Evolutionary conservation across 2,329 filamentous ascomycete genomes (phyloP), one percentile per base, ranked within the genome.

Genomic region (Harringtonia lauricola): DNA sequence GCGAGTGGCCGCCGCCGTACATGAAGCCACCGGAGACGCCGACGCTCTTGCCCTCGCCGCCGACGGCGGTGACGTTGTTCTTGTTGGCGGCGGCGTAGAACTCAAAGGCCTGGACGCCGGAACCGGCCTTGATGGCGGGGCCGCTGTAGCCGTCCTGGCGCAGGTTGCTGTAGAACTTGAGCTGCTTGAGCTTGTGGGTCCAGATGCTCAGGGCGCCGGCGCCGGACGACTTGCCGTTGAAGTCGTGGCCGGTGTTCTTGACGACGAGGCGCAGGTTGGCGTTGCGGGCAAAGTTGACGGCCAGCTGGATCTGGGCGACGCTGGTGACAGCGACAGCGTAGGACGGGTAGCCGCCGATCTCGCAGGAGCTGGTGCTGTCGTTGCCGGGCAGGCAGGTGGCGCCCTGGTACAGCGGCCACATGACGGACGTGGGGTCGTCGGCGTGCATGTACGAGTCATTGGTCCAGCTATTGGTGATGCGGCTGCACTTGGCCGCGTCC

Each of bases 231-330:
- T 62, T 62, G 41, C 56, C 62, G 30, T 63, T 58, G 50, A 69
- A 73, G 50, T 74, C 70, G 51, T 76, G 72, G 24, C 70, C 71
- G 0, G 71, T 76, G 57, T 74, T 71, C 49, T 64, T 65, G 45
- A 74, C 59, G 29, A 72, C 64, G 10, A 74, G 54, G 1, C 71
- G 68, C 36, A 74, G 55, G 50, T 71, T 70, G 4, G 59, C 51
- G 36, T 62, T 64, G 9, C 66, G 62, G 5, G 68, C 67, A 45
- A 70, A 65, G 52, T 70, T 70, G 39, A 71, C 54, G 1, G 65
- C 65, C 6, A 66, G 57, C 56, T 70, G 68, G 31, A 71, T 59
- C 38, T 71, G 64, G 4, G 60, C 59, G 0, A 68, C 65, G 18
- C 56, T 66, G 19, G 55, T 61, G 1, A 57, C 64, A 14, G 64